Conservation (phyloP, 2,329 filamentous ascomycete species). For the Pezicula neosporulosa region DNA sequence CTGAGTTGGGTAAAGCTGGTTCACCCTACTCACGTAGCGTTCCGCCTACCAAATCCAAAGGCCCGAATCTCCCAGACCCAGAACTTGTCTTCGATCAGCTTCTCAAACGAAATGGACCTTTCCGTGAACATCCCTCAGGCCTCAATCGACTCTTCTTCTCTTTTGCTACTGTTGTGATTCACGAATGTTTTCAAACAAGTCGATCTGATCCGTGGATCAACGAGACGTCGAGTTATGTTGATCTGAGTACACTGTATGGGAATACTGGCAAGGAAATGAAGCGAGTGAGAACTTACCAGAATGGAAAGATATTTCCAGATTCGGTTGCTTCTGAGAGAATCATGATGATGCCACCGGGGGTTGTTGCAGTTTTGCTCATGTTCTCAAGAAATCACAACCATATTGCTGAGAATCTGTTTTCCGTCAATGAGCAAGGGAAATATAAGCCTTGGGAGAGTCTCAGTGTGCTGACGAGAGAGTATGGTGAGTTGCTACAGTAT, state of each 20-base stretch:
- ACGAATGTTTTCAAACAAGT: conserved; percentile 43
- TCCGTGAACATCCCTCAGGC: conserved; percentile 40
- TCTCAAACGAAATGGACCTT: conserved; percentile 36
- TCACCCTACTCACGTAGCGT: conserved; percentile 41
- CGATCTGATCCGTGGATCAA: conserved; percentile 38
- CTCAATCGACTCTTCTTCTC: conserved; percentile 43
- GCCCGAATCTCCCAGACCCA: conserved; percentile 44
- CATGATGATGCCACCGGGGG: conserved; percentile 44
- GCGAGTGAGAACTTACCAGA: conserved; percentile 37
- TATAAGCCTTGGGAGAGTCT: conserved; percentile 37
- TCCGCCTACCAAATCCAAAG: conserved; percentile 43
- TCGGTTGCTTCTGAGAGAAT: conserved; percentile 41
- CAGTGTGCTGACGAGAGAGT: conserved; percentile 30
- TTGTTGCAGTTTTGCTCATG: conserved; percentile 37
- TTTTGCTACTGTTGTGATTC: conserved; percentile 43
- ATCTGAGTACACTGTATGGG: conserved; percentile 42
- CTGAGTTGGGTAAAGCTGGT: conserved; percentile 50
- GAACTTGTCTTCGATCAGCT: conserved; percentile 43
- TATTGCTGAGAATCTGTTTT: conserved; percentile 35
- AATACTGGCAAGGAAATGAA: conserved; percentile 39
- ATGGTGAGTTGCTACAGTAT: conserved; percentile 27
- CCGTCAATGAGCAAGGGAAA: conserved; percentile 39
- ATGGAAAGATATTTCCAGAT: conserved; percentile 39
- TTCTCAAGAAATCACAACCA: conserved; percentile 43
- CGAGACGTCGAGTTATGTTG: conserved; percentile 44